Evolutionary conservation across 257 asterid species (phyloP).

Genomic region (Jaltomata sinuosa): DNA sequence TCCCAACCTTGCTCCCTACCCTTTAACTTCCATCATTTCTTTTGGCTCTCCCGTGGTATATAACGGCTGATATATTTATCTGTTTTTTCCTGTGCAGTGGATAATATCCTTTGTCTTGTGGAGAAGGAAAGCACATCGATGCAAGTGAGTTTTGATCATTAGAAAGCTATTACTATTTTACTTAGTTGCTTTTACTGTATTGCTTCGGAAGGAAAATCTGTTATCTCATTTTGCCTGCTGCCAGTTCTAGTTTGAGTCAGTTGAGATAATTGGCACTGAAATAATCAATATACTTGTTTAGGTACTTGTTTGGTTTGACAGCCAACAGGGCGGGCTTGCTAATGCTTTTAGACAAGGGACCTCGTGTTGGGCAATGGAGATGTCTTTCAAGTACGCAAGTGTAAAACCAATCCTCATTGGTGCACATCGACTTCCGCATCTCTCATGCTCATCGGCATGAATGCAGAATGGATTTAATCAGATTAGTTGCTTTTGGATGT

Average conservation of each 20-base stretch:
- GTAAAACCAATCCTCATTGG: constrained; percentile 2
- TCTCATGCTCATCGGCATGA: background rate
- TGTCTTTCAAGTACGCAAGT: constrained; percentile 32
- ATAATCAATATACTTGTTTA: constrained; percentile 6
- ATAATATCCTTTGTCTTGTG: constrained; percentile 52
- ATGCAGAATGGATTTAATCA: constrained; percentile 1
- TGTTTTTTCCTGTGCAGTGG: constrained; percentile 56
- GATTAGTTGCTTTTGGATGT: background rate
- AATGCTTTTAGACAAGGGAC: constrained; percentile 65
- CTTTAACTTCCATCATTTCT: background rate
- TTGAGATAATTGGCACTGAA: background rate
- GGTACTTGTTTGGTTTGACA: constrained; percentile 75
- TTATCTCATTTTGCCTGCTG: background rate
- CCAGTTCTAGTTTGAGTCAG: background rate
- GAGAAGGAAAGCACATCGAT: constrained; percentile 61
- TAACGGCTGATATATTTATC: constrained; percentile 20
- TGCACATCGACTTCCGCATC: constrained; percentile 15
- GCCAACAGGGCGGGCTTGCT: constrained; percentile 63
- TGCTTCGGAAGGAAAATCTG: background rate
- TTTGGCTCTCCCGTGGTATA: background rate
- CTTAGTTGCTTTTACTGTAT: background rate
- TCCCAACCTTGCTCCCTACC: background rate
- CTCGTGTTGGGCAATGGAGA: constrained; percentile 62
- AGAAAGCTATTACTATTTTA: background rate
- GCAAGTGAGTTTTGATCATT: constrained; percentile 52